Percentiles rank a stretch among this genome's conserved stretches.
Evolutionary conservation across 805 yeast genomes (phyloP).

Genomic region (Starmerella ratchasimensis): DNA sequence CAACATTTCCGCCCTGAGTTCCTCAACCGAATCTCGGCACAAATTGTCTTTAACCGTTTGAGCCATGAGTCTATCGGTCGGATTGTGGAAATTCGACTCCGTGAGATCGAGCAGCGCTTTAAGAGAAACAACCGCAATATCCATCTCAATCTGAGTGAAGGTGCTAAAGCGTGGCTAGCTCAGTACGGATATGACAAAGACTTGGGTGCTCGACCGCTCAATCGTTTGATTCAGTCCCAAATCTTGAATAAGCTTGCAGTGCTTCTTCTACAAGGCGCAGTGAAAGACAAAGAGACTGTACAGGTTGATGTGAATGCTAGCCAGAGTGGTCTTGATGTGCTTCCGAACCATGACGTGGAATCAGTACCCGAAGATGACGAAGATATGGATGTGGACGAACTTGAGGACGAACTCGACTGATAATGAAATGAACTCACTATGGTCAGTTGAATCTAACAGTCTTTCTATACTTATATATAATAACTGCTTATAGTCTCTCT

Average conservation of each 20-base stretch:
- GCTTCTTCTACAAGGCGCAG: constrained; percentile 73
- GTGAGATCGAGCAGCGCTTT: constrained; percentile 77
- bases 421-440: constrained; percentile 16
- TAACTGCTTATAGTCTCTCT: neutral
- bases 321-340: constrained; percentile 56
- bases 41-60: constrained; percentile 82
- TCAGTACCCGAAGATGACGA: constrained; percentile 40
- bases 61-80: constrained; percentile 83
- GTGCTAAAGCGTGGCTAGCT: constrained; percentile 70
- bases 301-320: constrained; percentile 36
- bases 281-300: constrained; percentile 79
- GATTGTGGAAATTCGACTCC: constrained; percentile 74
- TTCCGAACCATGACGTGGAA: constrained; percentile 72
- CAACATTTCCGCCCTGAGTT: constrained; percentile 95
- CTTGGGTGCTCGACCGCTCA: constrained; percentile 91
- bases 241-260: constrained; percentile 80
- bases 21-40: constrained; percentile 86
- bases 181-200: constrained; percentile 81
- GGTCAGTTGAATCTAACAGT: neutral
- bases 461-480: neutral
- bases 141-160: constrained; percentile 55
- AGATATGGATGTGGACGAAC: constrained; percentile 24
- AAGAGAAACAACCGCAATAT: constrained; percentile 70
- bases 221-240: constrained; percentile 75
- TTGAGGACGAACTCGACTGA: constrained; percentile 24